Conservation (phyloP, 176 grass and related monocot species). For the Cocos nucifera region DNA sequence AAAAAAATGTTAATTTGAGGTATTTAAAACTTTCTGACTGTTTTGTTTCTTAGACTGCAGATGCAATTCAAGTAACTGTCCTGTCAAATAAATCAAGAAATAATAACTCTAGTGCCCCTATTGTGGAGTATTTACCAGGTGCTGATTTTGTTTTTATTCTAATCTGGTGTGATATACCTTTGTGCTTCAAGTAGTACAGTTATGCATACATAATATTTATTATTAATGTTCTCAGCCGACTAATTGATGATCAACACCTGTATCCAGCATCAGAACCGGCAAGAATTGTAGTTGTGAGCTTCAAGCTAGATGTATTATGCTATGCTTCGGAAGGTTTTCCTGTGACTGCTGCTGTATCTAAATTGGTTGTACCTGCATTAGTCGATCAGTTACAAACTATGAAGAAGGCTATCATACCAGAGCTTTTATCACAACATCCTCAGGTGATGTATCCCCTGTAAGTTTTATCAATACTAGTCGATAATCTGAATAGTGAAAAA, state of each 20-base stretch:
- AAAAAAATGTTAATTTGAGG: no score
- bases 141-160: neutral
- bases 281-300: constrained; percentile 33
- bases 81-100: constrained; percentile 55
- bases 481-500: no score
- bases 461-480: neutral
- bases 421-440: constrained; percentile 40
- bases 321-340: constrained; percentile 53
- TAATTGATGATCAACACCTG: constrained; percentile 9
- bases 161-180: neutral
- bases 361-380: constrained; percentile 73
- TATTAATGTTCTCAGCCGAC: neutral
- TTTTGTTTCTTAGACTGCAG: constrained; percentile 70
- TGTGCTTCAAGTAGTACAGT: no score
- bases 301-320: constrained; percentile 88
- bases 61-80: constrained; percentile 59
- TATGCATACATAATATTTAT: no score
- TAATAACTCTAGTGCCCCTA: constrained; percentile 33
- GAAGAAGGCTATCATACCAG: constrained; percentile 39
- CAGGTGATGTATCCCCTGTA: constrained; percentile 34
- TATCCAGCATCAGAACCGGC: constrained; percentile 49
- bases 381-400: constrained; percentile 59
- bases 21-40: constrained; percentile 15
- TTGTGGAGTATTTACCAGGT: constrained; percentile 78
- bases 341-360: constrained; percentile 45